These are phyloP conservation scores for Aeminium ludgeri DNA, from an alignment of 495 filamentous ascomycete species.

Conservation along the genomic window DNA sequence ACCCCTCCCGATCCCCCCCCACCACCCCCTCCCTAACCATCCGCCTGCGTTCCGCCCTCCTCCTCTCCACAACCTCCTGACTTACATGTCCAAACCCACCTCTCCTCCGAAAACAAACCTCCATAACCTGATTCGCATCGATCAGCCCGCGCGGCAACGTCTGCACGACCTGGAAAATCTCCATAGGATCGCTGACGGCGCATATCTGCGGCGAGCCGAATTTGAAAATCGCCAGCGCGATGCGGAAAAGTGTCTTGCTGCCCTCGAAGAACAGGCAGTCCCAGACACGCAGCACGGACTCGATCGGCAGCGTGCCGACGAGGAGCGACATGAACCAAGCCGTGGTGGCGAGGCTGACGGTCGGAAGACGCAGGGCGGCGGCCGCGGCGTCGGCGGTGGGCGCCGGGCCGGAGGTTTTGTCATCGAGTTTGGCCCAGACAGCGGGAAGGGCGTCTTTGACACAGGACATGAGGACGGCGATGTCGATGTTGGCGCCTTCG, in stretches of 20 bases:
- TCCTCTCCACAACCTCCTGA: slow-evolving; percentile 47
- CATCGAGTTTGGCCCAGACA: slow-evolving; percentile 81
- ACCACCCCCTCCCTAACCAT: slow-evolving; percentile 7
- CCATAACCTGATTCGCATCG: slow-evolving; percentile 65
- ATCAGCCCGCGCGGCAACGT: slow-evolving; percentile 65
- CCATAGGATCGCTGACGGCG: slow-evolving; percentile 72
- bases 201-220: slow-evolving; percentile 70
- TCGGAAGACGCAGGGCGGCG: slow-evolving; percentile 46
- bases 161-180: slow-evolving; percentile 90
- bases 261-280: slow-evolving; percentile 94
- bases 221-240: slow-evolving; percentile 85
- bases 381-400: slow-evolving; percentile 28
- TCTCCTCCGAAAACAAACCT: slow-evolving; percentile 49
- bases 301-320: slow-evolving; percentile 81
- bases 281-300: slow-evolving; percentile 84
- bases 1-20: not conserved
- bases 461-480: slow-evolving; percentile 78
- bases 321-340: slow-evolving; percentile 99
- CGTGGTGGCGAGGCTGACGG: slow-evolving; percentile 81
- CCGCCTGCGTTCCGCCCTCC: slow-evolving; percentile 40
- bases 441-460: slow-evolving; percentile 66
- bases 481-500: slow-evolving; percentile 85
- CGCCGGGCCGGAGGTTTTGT: slow-evolving; percentile 36
- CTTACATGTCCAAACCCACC: slow-evolving; percentile 70
- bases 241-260: slow-evolving; percentile 83